Evolutionary conservation across 768 basidiomycete species (phyloP).

Genomic region (Tylopilus sp.): DNA sequence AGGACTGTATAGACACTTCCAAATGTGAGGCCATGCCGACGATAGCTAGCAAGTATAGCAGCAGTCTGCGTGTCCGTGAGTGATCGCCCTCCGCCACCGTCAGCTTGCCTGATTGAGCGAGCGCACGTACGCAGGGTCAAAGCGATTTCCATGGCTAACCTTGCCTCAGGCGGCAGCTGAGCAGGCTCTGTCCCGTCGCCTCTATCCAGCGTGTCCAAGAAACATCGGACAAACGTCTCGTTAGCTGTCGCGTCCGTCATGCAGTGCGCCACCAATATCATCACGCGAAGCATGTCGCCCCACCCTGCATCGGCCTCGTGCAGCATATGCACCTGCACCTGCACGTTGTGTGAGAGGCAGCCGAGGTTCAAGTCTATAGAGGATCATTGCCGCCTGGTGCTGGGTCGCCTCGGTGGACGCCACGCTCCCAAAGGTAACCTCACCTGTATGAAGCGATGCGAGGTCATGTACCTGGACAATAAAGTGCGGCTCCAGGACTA

Average conservation of each 20-base stretch:
- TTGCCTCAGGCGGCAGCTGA: constrained; percentile 32
- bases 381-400: constrained; percentile 24
- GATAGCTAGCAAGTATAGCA: too few relatives aligned
- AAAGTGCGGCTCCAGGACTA: constrained; percentile 34
- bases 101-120: constrained; percentile 33
- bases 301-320: constrained; percentile 31
- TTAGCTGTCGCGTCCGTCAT: constrained; percentile 50
- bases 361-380: constrained; percentile 34
- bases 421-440: constrained; percentile 37
- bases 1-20: too few relatives aligned
- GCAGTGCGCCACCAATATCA: constrained; percentile 44
- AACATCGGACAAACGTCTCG: constrained; percentile 38
- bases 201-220: constrained; percentile 40
- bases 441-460: constrained; percentile 28
- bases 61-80: too few relatives aligned
- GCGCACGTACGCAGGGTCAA: constrained; percentile 29
- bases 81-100: constrained; percentile 47
- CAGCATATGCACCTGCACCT: constrained; percentile 42
- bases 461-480: constrained; percentile 40
- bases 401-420: constrained; percentile 35
- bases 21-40: too few relatives aligned
- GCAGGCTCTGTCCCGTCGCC: neutral
- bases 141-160: constrained; percentile 40
- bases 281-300: constrained; percentile 37
- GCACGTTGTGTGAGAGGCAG: constrained; percentile 41